Evolutionary conservation across 2,329 filamentous ascomycete species (phyloP).

Genomic region (Alternaria burnsii): DNA sequence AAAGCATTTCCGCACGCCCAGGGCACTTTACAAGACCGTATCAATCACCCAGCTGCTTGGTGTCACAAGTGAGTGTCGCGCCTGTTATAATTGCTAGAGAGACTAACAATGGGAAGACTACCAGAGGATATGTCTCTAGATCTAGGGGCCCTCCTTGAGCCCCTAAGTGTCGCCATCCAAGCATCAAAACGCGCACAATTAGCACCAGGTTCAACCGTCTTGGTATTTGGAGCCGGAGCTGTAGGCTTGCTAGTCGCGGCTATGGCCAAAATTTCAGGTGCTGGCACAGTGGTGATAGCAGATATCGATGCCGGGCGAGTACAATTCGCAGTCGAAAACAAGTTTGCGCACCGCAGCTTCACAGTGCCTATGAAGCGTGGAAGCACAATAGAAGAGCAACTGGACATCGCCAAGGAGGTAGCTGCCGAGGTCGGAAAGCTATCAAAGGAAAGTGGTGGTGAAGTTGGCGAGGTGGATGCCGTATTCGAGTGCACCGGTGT

Average conservation of each 20-base stretch:
- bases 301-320: constrained; percentile 67
- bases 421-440: constrained; percentile 55
- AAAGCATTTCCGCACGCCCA: constrained; percentile 69
- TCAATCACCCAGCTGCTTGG: constrained; percentile 69
- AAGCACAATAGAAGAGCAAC: constrained; percentile 62
- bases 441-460: constrained; percentile 38
- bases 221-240: constrained; percentile 69
- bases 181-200: constrained; percentile 63
- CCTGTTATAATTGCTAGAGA: neutral
- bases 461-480: constrained; percentile 67
- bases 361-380: constrained; percentile 58
- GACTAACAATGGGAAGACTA: constrained; percentile 46
- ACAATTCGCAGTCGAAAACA: constrained; percentile 62
- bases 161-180: constrained; percentile 68
- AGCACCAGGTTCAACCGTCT: constrained; percentile 57
- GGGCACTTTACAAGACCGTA: constrained; percentile 69
- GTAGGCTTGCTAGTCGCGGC: constrained; percentile 68
- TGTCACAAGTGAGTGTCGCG: constrained; percentile 60
- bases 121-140: constrained; percentile 62
- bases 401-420: constrained; percentile 61
- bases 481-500: constrained; percentile 82
- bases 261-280: constrained; percentile 63
- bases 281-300: constrained; percentile 65
- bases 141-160: constrained; percentile 67
- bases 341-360: constrained; percentile 58